These are phyloP conservation scores for Alternaria gaisen DNA, from an alignment of 2,329 filamentous ascomycete species.

Conservation along the genomic window DNA sequence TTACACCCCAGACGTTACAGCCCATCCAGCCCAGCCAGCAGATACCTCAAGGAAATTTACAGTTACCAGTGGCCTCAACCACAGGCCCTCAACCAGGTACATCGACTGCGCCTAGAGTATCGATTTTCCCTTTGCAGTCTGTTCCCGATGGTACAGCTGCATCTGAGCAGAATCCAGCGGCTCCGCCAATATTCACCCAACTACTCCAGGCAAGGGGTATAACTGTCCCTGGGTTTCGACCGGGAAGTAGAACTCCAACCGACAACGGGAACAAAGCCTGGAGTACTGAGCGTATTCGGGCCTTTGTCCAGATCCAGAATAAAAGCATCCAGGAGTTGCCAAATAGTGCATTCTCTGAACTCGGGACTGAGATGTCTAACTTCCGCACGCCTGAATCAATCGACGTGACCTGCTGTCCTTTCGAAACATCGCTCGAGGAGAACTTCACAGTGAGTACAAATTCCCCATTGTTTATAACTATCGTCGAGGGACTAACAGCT, in stretches of 20 bases:
- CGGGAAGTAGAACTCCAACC: not conserved
- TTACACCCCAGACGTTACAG: not conserved
- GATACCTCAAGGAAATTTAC: not conserved
- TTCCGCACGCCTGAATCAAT: slow-evolving; percentile 11
- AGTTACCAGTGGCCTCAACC: not conserved
- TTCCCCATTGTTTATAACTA: not conserved
- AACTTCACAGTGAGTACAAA: slow-evolving; percentile 9
- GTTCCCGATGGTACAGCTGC: not conserved
- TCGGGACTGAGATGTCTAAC: slow-evolving; percentile 10
- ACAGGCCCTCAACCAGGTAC: not conserved
- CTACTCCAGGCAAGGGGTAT: slow-evolving; percentile 1
- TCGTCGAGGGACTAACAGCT: not conserved
- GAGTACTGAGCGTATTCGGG: slow-evolving; percentile 8
- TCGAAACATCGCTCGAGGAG: slow-evolving; percentile 12
- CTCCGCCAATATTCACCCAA: not conserved
- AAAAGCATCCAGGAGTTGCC: not conserved
- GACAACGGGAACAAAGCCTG: slow-evolving; percentile 8
- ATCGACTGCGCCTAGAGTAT: not conserved
- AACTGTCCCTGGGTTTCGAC: not conserved
- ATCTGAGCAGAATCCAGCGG: not conserved
- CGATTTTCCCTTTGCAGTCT: slow-evolving; percentile 1
- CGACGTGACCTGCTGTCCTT: slow-evolving; percentile 11
- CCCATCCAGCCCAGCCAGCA: not conserved
- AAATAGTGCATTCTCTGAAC: not conserved
- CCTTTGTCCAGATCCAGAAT: slow-evolving; percentile 9